A percentile compares a stretch with the other conserved stretches of the same genome.
phyloP scores from a whole-genome alignment of 306 rosid genomes.

The Hippophae gyantsensis region DNA sequence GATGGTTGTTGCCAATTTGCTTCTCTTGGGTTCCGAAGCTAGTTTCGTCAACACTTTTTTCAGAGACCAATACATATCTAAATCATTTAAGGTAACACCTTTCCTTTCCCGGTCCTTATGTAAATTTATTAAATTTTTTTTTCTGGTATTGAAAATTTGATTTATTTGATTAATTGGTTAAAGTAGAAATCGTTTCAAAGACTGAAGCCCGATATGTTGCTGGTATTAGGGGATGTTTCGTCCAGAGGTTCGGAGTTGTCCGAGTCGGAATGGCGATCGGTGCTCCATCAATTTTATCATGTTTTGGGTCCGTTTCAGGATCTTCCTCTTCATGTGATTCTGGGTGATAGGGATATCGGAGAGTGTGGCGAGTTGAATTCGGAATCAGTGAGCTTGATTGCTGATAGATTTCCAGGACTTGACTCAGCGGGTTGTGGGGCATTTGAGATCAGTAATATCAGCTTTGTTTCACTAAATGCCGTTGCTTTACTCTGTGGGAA shows the following conservation, averaged over 20 bases:
- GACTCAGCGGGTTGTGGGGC: slow-evolving; percentile 51
- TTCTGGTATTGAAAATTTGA: not conserved
- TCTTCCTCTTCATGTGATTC: slow-evolving; percentile 48
- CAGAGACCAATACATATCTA: slow-evolving; percentile 44
- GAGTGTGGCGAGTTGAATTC: slow-evolving; percentile 29
- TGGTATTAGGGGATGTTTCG: slow-evolving; percentile 63
- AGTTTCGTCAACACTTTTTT: slow-evolving; percentile 27
- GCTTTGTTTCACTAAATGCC: slow-evolving; percentile 51
- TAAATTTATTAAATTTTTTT: not conserved
- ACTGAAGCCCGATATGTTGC: slow-evolving; percentile 55
- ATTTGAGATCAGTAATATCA: slow-evolving; percentile 47
- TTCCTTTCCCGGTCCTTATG: not conserved
- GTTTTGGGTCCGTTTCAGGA: slow-evolving; percentile 45
- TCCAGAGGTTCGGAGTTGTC: slow-evolving; percentile 49
- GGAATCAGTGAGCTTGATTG: slow-evolving; percentile 32
- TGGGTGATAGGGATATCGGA: slow-evolving; percentile 67
- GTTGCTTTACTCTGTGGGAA: slow-evolving; percentile 55
- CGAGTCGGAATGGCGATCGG: slow-evolving; percentile 33
- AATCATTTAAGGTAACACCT: slow-evolving; percentile 44
- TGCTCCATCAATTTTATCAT: slow-evolving; percentile 37
- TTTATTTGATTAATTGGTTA: slow-evolving; percentile 8
- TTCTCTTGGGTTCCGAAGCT: slow-evolving; percentile 41
- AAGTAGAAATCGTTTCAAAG: slow-evolving; percentile 50
- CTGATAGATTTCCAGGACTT: slow-evolving; percentile 43
- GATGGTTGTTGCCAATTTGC: slow-evolving; percentile 57